phyloP scores from a whole-genome alignment of 192 early-diverging fungal genomes.

The Gigaspora rosea region DNA sequence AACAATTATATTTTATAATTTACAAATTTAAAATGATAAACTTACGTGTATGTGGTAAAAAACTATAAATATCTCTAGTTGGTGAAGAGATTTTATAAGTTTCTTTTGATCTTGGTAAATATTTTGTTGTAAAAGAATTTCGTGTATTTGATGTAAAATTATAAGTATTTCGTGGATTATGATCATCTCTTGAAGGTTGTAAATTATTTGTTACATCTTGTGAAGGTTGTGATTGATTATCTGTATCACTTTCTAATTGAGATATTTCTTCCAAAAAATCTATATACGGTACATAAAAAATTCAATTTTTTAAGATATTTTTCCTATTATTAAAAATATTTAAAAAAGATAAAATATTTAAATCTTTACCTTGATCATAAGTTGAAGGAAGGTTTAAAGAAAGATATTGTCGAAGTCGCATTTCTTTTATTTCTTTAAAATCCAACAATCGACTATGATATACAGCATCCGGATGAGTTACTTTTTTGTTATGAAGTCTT shows the following conservation, averaged over 20 bases:
- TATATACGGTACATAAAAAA: no score
- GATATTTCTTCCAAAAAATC: not conserved
- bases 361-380: not conserved
- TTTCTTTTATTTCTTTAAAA: conserved; percentile 19
- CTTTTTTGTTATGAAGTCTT: not conserved
- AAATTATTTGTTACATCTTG: not conserved
- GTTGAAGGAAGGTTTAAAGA: not conserved
- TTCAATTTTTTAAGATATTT: no score
- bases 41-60: not conserved
- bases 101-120: not conserved
- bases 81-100: not conserved
- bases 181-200: not conserved
- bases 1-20: not conserved
- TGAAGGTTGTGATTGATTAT: not conserved
- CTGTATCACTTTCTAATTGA: not conserved
- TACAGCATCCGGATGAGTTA: conserved; percentile 10
- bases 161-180: not conserved
- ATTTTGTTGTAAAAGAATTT: not conserved
- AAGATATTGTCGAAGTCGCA: not conserved
- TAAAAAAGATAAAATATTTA: no score
- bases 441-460: conserved; percentile 32
- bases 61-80: not conserved
- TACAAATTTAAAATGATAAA: not conserved
- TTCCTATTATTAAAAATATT: no score
- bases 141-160: not conserved